These are phyloP conservation scores for Botrytis hyacinthi DNA, from an alignment of 2,329 filamentous ascomycete species.

Conservation along the genomic window DNA sequence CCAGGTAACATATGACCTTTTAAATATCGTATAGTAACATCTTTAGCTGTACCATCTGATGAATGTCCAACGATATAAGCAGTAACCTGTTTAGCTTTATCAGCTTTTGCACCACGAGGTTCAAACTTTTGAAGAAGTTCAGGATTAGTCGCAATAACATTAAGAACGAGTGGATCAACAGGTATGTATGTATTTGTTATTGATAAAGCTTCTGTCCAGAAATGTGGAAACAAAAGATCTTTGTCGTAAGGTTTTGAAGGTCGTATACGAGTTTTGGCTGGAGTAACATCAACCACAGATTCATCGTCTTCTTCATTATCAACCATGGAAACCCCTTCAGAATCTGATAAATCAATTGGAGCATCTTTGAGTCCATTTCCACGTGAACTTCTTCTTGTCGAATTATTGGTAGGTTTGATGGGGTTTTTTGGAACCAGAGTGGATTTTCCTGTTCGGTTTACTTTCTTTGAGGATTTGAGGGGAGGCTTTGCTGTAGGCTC, in stretches of 20 bases:
- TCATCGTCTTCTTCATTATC: slow-evolving; percentile 49
- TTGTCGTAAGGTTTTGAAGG: slow-evolving; percentile 60
- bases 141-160: slow-evolving; percentile 66
- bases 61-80: slow-evolving; percentile 85
- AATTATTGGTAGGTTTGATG: slow-evolving; percentile 28
- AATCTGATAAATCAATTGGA: slow-evolving; percentile 47
- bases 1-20: slow-evolving; percentile 80
- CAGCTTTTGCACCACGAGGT: slow-evolving; percentile 77
- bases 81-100: slow-evolving; percentile 84
- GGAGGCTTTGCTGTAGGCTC: slow-evolving; percentile 19
- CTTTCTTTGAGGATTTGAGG: slow-evolving; percentile 27
- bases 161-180: slow-evolving; percentile 70
- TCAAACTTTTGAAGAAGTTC: slow-evolving; percentile 75
- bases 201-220: slow-evolving; percentile 90
- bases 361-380: slow-evolving; percentile 36
- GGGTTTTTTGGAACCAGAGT: slow-evolving; percentile 25
- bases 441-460: slow-evolving; percentile 29
- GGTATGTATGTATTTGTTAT: slow-evolving; percentile 75
- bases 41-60: slow-evolving; percentile 79
- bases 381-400: slow-evolving; percentile 30
- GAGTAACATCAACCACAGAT: slow-evolving; percentile 54
- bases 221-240: slow-evolving; percentile 80
- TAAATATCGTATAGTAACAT: slow-evolving; percentile 89
- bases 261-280: slow-evolving; percentile 23
- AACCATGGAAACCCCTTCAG: slow-evolving; percentile 49